phyloP scores from a whole-genome alignment of 495 filamentous ascomycete genomes.

The Penicillium soppii region DNA sequence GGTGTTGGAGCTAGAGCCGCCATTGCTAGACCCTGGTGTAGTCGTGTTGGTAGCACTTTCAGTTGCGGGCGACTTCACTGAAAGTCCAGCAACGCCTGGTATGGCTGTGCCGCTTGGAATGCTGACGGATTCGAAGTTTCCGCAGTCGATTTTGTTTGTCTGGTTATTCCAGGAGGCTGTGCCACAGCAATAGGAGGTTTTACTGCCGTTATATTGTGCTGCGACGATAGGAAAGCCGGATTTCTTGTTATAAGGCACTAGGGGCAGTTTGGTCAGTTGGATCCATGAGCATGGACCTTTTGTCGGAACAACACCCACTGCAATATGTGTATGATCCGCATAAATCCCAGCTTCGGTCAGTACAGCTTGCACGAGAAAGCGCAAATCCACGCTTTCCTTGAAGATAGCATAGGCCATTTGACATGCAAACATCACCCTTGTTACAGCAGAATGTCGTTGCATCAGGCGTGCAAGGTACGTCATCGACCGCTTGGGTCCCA shows the following conservation, averaged over 20 bases:
- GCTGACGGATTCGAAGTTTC: not conserved
- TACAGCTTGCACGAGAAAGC: conserved; percentile 24
- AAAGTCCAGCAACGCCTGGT: conserved; percentile 1
- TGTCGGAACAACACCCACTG: not conserved
- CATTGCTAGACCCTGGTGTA: not conserved
- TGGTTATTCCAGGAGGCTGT: conserved; percentile 2
- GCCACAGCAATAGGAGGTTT: conserved; percentile 6
- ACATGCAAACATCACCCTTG: conserved; percentile 68
- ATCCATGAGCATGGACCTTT: not conserved
- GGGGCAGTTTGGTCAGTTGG: not conserved
- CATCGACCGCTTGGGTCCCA: conserved; percentile 3
- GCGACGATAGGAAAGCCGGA: conserved; percentile 11
- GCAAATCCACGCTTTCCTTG: conserved; percentile 18
- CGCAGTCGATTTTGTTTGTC: conserved; percentile 2
- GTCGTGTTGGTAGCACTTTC: not conserved
- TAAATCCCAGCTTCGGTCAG: conserved; percentile 24
- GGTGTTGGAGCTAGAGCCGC: not conserved
- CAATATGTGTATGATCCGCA: conserved; percentile 8
- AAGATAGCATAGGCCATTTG: conserved; percentile 29
- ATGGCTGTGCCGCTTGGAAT: conserved; percentile 7
- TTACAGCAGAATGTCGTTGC: conserved; percentile 72
- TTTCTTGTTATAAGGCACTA: conserved; percentile 2
- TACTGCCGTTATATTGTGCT: conserved; percentile 4
- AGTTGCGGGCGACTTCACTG: not conserved
- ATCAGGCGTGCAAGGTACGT: conserved; percentile 33